These are phyloP conservation scores for Gossypium australe DNA, from an alignment of 345 rosid species.

Conservation along the genomic window DNA sequence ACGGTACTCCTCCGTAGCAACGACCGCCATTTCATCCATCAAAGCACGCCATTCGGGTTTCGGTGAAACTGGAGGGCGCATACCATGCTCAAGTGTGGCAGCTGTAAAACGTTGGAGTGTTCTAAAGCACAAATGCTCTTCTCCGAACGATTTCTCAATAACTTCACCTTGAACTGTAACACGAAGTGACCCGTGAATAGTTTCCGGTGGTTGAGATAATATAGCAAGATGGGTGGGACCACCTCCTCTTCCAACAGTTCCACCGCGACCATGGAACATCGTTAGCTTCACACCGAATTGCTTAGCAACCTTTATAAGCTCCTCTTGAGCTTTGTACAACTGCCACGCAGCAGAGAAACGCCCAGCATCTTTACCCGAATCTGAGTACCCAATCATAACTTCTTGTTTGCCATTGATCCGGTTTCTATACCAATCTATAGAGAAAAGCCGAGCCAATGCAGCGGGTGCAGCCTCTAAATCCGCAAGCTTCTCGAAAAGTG, in stretches of 20 bases:
- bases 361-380: slow-evolving; percentile 97
- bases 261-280: slow-evolving; percentile 99
- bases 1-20: slow-evolving; percentile 86
- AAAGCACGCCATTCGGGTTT: slow-evolving; percentile 93
- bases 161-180: slow-evolving; percentile 98
- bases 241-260: slow-evolving; percentile 99
- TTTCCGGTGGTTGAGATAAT: slow-evolving; percentile 97
- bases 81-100: slow-evolving; percentile 97
- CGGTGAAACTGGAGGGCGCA: slow-evolving; percentile 87
- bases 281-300: slow-evolving; percentile 81
- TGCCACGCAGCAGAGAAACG: slow-evolving; percentile 98
- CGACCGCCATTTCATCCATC: slow-evolving; percentile 85
- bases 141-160: slow-evolving; percentile 94
- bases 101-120: slow-evolving; percentile 95
- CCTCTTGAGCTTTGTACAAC: slow-evolving; percentile 95
- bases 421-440: slow-evolving; percentile 85
- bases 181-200: slow-evolving; percentile 85
- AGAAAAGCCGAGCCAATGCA: slow-evolving; percentile 83
- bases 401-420: slow-evolving; percentile 92
- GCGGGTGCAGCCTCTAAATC: slow-evolving; percentile 99
- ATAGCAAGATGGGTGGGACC: slow-evolving; percentile 99
- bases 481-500: slow-evolving; percentile 94
- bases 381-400: slow-evolving; percentile 99
- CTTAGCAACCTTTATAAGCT: slow-evolving; percentile 87
- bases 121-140: slow-evolving; percentile 89